phyloP scores from a whole-genome alignment of 2,329 filamentous ascomycete species.

The Colletotrichum abscissum region DNA sequence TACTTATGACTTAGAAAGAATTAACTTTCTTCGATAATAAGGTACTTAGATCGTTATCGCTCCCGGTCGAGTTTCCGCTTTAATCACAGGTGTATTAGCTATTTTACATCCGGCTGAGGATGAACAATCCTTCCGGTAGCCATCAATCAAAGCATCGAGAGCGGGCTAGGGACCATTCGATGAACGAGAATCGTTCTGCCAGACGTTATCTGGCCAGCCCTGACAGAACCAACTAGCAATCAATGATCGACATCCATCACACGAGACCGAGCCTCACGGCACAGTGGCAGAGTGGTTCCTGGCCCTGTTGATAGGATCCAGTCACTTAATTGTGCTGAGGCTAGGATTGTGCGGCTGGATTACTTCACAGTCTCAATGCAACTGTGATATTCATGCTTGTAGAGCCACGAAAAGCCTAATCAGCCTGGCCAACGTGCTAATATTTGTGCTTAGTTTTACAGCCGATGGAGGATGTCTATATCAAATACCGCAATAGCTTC shows the following conservation, averaged over 20 bases:
- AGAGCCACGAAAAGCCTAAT: background rate
- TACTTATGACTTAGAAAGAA: too few relatives aligned
- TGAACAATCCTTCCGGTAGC: background rate
- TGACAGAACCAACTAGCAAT: slow-evolving; percentile 6
- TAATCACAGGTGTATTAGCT: background rate
- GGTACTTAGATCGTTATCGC: background rate
- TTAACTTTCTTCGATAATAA: too few relatives aligned
- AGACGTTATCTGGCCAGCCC: slow-evolving; percentile 2
- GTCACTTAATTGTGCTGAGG: slow-evolving; percentile 10
- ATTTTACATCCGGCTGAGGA: background rate
- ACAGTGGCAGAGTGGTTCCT: background rate
- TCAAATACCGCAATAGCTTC: background rate
- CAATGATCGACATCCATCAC: slow-evolving; percentile 32
- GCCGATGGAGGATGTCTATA: background rate
- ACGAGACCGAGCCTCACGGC: slow-evolving; percentile 9
- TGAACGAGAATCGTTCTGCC: background rate
- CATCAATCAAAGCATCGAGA: background rate
- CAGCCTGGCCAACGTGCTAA: background rate
- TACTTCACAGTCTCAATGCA: slow-evolving; percentile 13
- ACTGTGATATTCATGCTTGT: slow-evolving; percentile 30
- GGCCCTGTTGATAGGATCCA: slow-evolving; percentile 13
- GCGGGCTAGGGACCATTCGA: background rate
- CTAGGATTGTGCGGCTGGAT: slow-evolving; percentile 11
- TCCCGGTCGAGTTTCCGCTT: slow-evolving; percentile 15
- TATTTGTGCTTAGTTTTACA: background rate